Conservation (phyloP, 352 stramenopile species). For the Phytophthora crassamura region DNA sequence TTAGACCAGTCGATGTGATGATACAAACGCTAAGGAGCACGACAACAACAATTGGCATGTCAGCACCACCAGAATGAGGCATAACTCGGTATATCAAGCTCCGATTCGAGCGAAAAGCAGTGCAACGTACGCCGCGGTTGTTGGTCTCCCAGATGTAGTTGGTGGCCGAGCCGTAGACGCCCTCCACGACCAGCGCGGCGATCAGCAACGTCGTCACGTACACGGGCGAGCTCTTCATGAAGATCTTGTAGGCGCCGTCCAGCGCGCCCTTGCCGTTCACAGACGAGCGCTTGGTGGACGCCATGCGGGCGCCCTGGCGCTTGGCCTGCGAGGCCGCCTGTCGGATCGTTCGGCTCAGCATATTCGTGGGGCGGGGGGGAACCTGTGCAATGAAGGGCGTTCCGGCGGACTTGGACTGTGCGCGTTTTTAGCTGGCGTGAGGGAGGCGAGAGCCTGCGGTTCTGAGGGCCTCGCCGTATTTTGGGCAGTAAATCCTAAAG, state of each 20-base stretch:
- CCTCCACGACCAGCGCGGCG: slow-evolving; percentile 72
- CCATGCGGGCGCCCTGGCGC: slow-evolving; percentile 52
- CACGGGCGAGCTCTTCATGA: slow-evolving; percentile 86
- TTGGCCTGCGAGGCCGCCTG: slow-evolving; percentile 48
- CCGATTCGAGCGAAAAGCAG: neutral
- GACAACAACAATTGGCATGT: slow-evolving; percentile 9
- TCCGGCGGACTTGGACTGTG: slow-evolving; percentile 18
- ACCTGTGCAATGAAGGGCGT: neutral
- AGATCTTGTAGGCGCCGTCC: slow-evolving; percentile 69
- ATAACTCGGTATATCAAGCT: slow-evolving; percentile 4
- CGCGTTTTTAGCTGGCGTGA: slow-evolving; percentile 35
- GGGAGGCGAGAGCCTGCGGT: slow-evolving; percentile 29
- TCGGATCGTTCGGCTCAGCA: slow-evolving; percentile 68
- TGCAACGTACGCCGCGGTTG: slow-evolving; percentile 80
- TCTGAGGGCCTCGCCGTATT: slow-evolving; percentile 3
- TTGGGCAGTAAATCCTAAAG: no score
- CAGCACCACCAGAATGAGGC: slow-evolving; percentile 48
- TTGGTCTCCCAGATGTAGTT: slow-evolving; percentile 81
- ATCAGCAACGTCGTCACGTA: slow-evolving; percentile 85
- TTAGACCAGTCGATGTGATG: slow-evolving; percentile 90
- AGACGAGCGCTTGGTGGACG: slow-evolving; percentile 74
- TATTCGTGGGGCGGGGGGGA: slow-evolving; percentile 11
- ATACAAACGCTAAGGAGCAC: slow-evolving; percentile 69
- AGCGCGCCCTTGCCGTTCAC: slow-evolving; percentile 77
- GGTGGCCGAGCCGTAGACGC: slow-evolving; percentile 76